A percentile compares a stretch with the other conserved stretches of the same genome.
Conservation (phyloP, 75 land plant genomes). For the Azolla pinnata region DNA sequence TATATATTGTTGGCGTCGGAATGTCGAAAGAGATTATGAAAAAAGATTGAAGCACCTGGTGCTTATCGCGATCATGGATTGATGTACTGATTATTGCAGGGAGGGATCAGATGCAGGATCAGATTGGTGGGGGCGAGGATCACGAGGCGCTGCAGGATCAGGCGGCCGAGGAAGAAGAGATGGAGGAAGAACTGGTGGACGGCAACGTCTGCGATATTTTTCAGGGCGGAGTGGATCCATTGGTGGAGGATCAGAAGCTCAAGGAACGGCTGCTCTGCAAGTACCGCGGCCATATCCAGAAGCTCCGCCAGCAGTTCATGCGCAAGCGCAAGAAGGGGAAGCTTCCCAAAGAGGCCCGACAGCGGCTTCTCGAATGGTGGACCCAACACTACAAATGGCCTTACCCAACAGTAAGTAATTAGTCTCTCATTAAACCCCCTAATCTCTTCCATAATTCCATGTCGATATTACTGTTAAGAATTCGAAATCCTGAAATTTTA, state of each 20-base stretch:
- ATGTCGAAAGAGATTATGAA: too few relatives aligned
- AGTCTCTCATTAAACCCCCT: neutral
- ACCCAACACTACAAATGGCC: slow-evolving; percentile 64
- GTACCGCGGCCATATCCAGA: slow-evolving; percentile 50
- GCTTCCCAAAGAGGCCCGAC: slow-evolving; percentile 59
- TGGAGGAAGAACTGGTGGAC: neutral
- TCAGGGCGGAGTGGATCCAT: slow-evolving; percentile 25
- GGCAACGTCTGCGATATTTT: neutral
- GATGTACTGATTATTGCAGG: too few relatives aligned
- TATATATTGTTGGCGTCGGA: too few relatives aligned
- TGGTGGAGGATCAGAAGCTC: slow-evolving; percentile 50
- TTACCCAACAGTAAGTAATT: slow-evolving; percentile 53
- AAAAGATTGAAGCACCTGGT: too few relatives aligned
- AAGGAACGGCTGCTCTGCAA: slow-evolving; percentile 53
- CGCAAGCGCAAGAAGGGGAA: slow-evolving; percentile 81
- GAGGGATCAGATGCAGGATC: too few relatives aligned
- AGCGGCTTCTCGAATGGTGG: slow-evolving; percentile 72
- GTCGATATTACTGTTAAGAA: too few relatives aligned
- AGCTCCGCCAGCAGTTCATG: slow-evolving; percentile 58
- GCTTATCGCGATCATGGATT: too few relatives aligned
- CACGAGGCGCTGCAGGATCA: too few relatives aligned
- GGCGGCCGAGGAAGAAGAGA: neutral
- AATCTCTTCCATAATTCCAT: too few relatives aligned
- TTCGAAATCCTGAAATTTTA: too few relatives aligned
- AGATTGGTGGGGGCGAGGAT: too few relatives aligned